Evolutionary conservation across 768 basidiomycete genomes (phyloP).

Genomic region (Austroboletus eburneus): DNA sequence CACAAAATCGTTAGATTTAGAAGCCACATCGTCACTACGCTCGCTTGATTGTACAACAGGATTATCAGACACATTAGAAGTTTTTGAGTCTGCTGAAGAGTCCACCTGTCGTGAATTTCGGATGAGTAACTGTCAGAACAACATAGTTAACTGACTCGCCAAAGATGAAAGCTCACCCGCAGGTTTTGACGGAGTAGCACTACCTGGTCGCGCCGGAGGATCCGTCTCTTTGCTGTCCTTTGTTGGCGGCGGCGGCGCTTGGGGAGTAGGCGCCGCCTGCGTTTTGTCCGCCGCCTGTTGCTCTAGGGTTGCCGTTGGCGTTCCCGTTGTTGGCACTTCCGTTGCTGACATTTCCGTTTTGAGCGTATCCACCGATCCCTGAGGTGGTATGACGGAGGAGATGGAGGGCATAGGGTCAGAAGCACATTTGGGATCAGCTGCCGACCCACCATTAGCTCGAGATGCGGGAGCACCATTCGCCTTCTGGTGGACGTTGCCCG

Average conservation of each 20-base stretch:
- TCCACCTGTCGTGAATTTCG: constrained; percentile 18
- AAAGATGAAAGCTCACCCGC: constrained; percentile 31
- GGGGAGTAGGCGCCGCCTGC: background rate
- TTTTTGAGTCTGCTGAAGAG: background rate
- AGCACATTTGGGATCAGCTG: constrained; percentile 22
- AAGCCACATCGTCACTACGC: constrained; percentile 22
- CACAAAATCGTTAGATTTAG: constrained; percentile 19
- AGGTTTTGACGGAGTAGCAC: background rate
- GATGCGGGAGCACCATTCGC: constrained; percentile 13
- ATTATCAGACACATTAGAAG: constrained; percentile 14
- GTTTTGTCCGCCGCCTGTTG: background rate
- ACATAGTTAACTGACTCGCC: constrained; percentile 23
- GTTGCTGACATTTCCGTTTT: background rate
- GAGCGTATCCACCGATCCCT: constrained; percentile 1
- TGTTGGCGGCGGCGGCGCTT: background rate
- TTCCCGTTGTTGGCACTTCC: background rate
- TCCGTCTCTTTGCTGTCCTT: constrained; percentile 8
- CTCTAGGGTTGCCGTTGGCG: constrained; percentile 1
- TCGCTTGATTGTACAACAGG: constrained; percentile 28
- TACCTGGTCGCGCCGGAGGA: background rate
- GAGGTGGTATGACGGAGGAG: constrained; percentile 12
- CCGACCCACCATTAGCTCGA: constrained; percentile 31
- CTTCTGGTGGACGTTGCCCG: constrained; percentile 17
- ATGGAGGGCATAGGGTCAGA: constrained; percentile 21
- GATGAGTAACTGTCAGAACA: constrained; percentile 31